phyloP scores from a whole-genome alignment of 2,329 filamentous ascomycete species.

The Neocatenulostroma microsporum region DNA sequence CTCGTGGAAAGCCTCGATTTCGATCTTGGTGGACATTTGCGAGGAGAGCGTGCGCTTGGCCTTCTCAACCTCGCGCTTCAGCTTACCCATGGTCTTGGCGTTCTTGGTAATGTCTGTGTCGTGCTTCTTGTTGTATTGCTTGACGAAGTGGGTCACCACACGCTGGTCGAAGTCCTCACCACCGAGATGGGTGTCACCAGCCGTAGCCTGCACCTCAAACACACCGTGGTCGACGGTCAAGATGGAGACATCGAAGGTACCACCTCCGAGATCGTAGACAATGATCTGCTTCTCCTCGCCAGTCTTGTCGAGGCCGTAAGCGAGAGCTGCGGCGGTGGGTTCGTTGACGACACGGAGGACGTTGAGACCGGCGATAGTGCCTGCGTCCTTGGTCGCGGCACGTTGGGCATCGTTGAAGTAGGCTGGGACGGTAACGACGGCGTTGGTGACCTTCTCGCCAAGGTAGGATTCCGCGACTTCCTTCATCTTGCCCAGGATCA shows the following conservation, averaged over 20 bases:
- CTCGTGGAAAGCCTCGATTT: constrained; percentile 95
- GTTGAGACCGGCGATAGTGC: constrained; percentile 91
- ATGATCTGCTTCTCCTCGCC: constrained; percentile 82
- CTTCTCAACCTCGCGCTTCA: constrained; percentile 99
- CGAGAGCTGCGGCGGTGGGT: constrained; percentile 89
- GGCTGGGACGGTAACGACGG: constrained; percentile 91
- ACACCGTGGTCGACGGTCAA: constrained; percentile 96
- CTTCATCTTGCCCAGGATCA: constrained; percentile 85
- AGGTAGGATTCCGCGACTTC: constrained; percentile 93
- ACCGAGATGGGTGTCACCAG: constrained; percentile 96
- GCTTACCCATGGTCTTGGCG: constrained; percentile 95
- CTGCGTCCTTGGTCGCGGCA: constrained; percentile 96
- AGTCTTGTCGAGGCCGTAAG: constrained; percentile 91
- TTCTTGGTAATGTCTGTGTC: constrained; percentile 87
- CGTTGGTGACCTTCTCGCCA: constrained; percentile 85
- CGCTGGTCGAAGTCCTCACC: constrained; percentile 99
- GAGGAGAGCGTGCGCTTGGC: constrained; percentile 82
- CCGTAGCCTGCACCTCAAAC: constrained; percentile 98
- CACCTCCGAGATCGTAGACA: constrained; percentile 96
- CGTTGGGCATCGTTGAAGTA: constrained; percentile 99
- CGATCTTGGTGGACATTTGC: constrained; percentile 43
- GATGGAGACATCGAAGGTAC: constrained; percentile 98
- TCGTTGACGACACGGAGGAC: constrained; percentile 98
- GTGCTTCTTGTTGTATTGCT: constrained; percentile 99
- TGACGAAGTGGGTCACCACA: constrained; percentile 91